These are phyloP conservation scores for Candida ficus DNA, from an alignment of 805 yeast genomes.

Conservation along the genomic window DNA sequence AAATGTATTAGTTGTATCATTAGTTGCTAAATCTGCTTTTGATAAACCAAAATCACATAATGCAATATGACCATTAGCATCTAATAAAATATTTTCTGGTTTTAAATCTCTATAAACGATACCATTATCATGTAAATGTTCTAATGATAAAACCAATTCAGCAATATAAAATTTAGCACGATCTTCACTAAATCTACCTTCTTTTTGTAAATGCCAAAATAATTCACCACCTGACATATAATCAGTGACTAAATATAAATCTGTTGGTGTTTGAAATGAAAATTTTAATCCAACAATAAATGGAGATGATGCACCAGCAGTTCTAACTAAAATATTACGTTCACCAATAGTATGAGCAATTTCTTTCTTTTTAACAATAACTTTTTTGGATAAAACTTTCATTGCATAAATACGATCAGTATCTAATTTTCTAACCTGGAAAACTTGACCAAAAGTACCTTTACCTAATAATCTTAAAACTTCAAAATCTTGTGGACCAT, in stretches of 20 bases:
- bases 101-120: slow-evolving; percentile 95
- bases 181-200: slow-evolving; percentile 88
- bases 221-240: slow-evolving; percentile 98
- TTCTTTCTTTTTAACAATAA: slow-evolving; percentile 94
- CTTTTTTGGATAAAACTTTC: slow-evolving; percentile 93
- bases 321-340: slow-evolving; percentile 87
- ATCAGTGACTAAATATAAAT: slow-evolving; percentile 90
- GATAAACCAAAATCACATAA: slow-evolving; percentile 96
- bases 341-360: slow-evolving; percentile 98
- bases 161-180: slow-evolving; percentile 97
- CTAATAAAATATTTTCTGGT: slow-evolving; percentile 92
- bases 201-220: slow-evolving; percentile 95
- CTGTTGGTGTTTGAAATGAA: slow-evolving; percentile 92
- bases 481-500: slow-evolving; percentile 94
- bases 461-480: slow-evolving; percentile 86
- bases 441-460: slow-evolving; percentile 97
- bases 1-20: slow-evolving; percentile 89
- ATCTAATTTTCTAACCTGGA: slow-evolving; percentile 89
- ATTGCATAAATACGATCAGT: slow-evolving; percentile 91
- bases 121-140: slow-evolving; percentile 91
- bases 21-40: slow-evolving; percentile 81
- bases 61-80: slow-evolving; percentile 96
- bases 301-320: slow-evolving; percentile 84
- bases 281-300: slow-evolving; percentile 94
- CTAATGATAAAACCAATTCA: slow-evolving; percentile 87